Evolutionary conservation across 2,329 filamentous ascomycete species (phyloP).

Genomic region (Sporothrix curviconia): DNA sequence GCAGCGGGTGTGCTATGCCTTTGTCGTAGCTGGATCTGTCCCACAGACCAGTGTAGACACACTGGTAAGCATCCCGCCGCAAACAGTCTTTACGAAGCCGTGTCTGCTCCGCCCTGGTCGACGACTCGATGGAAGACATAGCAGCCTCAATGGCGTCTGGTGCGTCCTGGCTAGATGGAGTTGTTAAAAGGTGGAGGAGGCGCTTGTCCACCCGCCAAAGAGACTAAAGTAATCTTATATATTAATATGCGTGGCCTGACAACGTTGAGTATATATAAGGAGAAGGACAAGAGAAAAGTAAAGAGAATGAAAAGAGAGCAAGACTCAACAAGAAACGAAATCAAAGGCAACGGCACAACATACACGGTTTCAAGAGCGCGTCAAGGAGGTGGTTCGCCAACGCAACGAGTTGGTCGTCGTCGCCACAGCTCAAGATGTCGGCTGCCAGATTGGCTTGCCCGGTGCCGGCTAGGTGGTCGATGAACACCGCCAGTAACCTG

Average conservation of each 20-base stretch:
- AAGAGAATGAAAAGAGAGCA: too few relatives aligned
- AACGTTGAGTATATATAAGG: too few relatives aligned
- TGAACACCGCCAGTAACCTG: too few relatives aligned
- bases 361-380: constrained; percentile 12
- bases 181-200: neutral
- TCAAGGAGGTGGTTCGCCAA: constrained; percentile 12
- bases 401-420: constrained; percentile 2
- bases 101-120: neutral
- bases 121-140: neutral
- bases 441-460: too few relatives aligned
- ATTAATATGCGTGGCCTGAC: neutral
- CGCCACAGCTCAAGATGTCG: neutral
- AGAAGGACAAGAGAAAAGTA: neutral
- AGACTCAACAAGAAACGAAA: too few relatives aligned
- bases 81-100: neutral
- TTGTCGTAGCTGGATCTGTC: neutral
- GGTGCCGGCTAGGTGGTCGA: too few relatives aligned
- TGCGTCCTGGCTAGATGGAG: neutral
- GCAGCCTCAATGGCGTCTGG: neutral
- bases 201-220: neutral
- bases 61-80: constrained; percentile 8
- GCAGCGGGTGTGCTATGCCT: neutral
- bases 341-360: neutral
- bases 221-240: neutral
- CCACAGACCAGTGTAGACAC: neutral